These are phyloP conservation scores for Beta corolliflora DNA, from an alignment of 179 eudicot species.

Conservation along the genomic window DNA sequence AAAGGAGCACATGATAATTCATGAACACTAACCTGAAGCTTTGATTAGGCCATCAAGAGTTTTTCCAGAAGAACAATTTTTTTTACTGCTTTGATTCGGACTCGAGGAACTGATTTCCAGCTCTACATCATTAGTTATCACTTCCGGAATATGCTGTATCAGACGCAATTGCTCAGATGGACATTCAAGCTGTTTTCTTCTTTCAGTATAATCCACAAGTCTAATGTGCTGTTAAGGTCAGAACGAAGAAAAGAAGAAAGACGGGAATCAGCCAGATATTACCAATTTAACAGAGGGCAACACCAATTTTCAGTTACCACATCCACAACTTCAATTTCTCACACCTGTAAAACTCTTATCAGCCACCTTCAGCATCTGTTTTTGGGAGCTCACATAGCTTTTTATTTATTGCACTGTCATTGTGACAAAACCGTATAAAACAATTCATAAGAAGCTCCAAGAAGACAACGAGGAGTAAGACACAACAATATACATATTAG, in stretches of 20 bases:
- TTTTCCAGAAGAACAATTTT: not conserved
- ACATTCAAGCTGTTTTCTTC: slow-evolving; percentile 28
- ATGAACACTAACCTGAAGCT: slow-evolving; percentile 25
- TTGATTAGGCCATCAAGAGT: slow-evolving; percentile 10
- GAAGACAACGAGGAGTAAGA: not conserved
- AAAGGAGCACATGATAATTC: not conserved
- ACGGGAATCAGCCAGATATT: not conserved
- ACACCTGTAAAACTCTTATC: not conserved
- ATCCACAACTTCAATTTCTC: not conserved
- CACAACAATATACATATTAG: not conserved
- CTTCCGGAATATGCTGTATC: slow-evolving; percentile 35
- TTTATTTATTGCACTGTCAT: not conserved
- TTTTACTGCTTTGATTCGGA: not conserved
- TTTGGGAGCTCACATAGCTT: not conserved
- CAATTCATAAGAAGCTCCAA: not conserved
- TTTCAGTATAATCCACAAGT: slow-evolving; percentile 28
- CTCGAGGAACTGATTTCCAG: not conserved
- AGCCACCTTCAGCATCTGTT: not conserved
- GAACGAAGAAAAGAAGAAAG: slow-evolving; percentile 3
- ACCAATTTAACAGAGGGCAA: not conserved
- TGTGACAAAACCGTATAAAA: not conserved
- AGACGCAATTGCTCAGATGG: slow-evolving; percentile 35
- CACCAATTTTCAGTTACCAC: not conserved
- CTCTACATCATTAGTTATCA: slow-evolving; percentile 25
- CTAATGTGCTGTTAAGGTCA: slow-evolving; percentile 32